These are phyloP conservation scores for Tetrapisispora taiwanensis DNA, from an alignment of 805 yeast species.

Conservation along the genomic window DNA sequence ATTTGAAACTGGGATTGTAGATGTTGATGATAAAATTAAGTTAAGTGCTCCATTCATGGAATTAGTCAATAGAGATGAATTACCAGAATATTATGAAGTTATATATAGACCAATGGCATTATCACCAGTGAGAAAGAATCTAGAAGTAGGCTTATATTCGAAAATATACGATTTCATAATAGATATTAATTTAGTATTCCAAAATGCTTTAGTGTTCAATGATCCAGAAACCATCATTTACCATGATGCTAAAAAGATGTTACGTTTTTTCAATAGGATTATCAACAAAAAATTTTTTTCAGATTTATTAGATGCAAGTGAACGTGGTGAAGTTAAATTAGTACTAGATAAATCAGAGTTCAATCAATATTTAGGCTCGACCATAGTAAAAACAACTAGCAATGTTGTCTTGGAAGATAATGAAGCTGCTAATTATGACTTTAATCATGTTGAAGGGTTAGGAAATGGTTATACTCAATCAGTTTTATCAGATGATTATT, in stretches of 20 bases:
- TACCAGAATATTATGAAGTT: conserved; percentile 72
- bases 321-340: conserved; percentile 24
- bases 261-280: conserved; percentile 37
- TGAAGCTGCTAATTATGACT: conserved; percentile 21
- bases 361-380: conserved; percentile 14
- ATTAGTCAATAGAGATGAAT: conserved; percentile 56
- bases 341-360: conserved; percentile 25
- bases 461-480: conserved; percentile 28
- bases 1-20: conserved; percentile 6
- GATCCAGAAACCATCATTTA: conserved; percentile 62
- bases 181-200: conserved; percentile 54
- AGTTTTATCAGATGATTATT: conserved; percentile 22
- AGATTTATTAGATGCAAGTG: conserved; percentile 22
- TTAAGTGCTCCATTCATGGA: conserved; percentile 66
- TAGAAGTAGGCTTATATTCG: conserved; percentile 43
- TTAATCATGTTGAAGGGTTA: conserved; percentile 25
- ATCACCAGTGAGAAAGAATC: conserved; percentile 41
- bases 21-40: conserved; percentile 21
- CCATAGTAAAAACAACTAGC: conserved; percentile 7
- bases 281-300: conserved; percentile 21
- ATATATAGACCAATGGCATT: conserved; percentile 70
- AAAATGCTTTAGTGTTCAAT: conserved; percentile 72
- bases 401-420: conserved; percentile 10
- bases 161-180: conserved; percentile 50
- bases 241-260: conserved; percentile 57